A percentile compares a stretch with the other conserved stretches of the same genome.
These are phyloP conservation scores for Aureobasidium sp. DNA, from an alignment of 2,329 filamentous ascomycete genomes.

Conservation along the genomic window DNA sequence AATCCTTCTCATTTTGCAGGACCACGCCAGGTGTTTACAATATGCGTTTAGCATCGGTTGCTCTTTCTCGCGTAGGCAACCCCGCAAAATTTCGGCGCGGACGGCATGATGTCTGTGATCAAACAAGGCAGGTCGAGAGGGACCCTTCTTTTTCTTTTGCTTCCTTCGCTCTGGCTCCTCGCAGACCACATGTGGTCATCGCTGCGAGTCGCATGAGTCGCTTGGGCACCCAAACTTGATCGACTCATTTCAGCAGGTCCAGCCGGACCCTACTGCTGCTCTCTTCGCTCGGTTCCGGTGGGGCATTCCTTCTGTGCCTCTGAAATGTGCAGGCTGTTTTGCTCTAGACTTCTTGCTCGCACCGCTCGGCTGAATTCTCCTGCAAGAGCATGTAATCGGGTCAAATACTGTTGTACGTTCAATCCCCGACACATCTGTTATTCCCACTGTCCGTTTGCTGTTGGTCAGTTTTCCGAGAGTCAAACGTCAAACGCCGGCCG, in stretches of 20 bases:
- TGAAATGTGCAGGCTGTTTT: not conserved
- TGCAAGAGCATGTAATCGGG: not conserved
- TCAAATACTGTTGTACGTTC: not conserved
- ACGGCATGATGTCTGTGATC: constrained; percentile 1
- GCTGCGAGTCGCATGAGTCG: constrained; percentile 5
- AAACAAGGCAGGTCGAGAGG: constrained; percentile 1
- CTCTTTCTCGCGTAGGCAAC: not conserved
- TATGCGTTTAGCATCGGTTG: not conserved
- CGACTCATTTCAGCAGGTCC: not conserved
- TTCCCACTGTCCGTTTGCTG: not conserved
- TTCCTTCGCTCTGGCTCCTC: not conserved
- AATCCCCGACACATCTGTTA: not conserved
- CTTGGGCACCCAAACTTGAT: not conserved
- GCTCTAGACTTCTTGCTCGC: not conserved
- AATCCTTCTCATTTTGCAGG: not conserved
- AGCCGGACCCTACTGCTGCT: not conserved
- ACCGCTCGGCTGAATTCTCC: not conserved
- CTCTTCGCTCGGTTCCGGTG: not conserved
- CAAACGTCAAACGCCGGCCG: not conserved
- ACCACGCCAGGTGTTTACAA: not conserved
- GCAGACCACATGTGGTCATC: not conserved
- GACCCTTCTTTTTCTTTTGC: not conserved
- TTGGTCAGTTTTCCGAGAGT: not conserved
- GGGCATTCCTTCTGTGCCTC: not conserved
- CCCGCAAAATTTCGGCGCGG: constrained; percentile 3